Percentiles rank a stretch among this genome's conserved stretches.
Conservation (phyloP, 352 stramenopile species). For the Phytophthora multivora region DNA sequence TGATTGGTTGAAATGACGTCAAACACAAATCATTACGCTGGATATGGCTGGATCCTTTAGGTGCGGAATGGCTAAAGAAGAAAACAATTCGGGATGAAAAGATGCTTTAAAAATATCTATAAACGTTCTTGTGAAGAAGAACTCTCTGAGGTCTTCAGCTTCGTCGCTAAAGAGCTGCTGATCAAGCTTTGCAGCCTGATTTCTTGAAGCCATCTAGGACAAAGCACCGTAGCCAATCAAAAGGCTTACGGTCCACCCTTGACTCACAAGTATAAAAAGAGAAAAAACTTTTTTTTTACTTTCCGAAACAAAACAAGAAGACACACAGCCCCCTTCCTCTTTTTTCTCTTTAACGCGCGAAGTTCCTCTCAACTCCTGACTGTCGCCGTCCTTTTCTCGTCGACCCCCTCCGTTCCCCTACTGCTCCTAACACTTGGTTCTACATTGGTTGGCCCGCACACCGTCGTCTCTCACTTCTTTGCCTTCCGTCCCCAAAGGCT, state of each 20-base stretch:
- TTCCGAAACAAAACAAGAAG: constrained; percentile 41
- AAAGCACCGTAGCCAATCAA: constrained; percentile 18
- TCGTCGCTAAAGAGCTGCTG: background rate
- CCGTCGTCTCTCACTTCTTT: constrained; percentile 41
- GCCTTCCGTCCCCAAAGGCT: constrained; percentile 23
- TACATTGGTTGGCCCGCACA: constrained; percentile 38
- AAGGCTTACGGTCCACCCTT: constrained; percentile 12
- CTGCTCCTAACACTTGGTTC: constrained; percentile 42
- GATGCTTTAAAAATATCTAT: too few species aligned
- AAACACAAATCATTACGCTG: constrained; percentile 9
- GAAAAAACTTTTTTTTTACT: background rate
- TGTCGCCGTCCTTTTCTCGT: constrained; percentile 25
- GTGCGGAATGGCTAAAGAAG: background rate
- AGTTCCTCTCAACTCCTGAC: constrained; percentile 9
- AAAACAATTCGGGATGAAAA: too few species aligned
- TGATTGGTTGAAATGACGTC: constrained; percentile 14
- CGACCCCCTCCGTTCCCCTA: constrained; percentile 38
- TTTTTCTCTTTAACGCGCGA: constrained; percentile 26
- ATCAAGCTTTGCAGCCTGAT: constrained; percentile 23
- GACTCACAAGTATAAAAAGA: background rate
- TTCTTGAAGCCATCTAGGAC: constrained; percentile 30
- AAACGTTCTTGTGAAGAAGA: too few species aligned
- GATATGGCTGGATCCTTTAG: constrained; percentile 5
- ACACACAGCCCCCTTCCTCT: constrained; percentile 40
- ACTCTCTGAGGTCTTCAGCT: too few species aligned